These are phyloP conservation scores for Stephania cephalantha DNA, from an alignment of 164 flowering plant genomes.

Conservation along the genomic window DNA sequence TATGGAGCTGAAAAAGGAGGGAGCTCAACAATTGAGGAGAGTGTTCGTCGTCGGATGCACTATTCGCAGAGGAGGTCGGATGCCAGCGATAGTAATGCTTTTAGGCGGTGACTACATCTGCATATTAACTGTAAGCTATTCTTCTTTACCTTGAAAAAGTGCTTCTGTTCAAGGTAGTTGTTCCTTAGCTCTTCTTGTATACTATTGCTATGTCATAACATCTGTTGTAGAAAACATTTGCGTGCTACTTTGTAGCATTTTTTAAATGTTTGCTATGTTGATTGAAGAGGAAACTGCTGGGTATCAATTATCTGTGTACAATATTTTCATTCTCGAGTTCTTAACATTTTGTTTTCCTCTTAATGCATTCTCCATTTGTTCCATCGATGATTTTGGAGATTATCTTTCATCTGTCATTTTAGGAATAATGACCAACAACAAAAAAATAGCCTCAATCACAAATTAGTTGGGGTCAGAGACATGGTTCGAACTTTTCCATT, in stretches of 20 bases:
- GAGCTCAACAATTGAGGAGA: slow-evolving; percentile 80
- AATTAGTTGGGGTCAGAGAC: too few relatives aligned
- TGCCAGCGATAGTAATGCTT: slow-evolving; percentile 60
- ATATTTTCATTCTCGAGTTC: neutral
- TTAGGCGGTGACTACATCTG: slow-evolving; percentile 47
- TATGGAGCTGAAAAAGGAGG: slow-evolving; percentile 94
- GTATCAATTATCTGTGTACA: neutral
- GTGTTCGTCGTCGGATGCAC: slow-evolving; percentile 74
- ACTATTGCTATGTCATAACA: neutral
- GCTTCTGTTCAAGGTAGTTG: neutral
- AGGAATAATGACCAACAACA: neutral
- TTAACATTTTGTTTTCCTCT: neutral
- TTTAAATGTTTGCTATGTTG: neutral
- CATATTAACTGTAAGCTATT: neutral
- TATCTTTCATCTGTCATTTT: neutral
- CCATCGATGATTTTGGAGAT: neutral
- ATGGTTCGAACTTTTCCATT: too few relatives aligned
- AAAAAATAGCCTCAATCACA: too few relatives aligned
- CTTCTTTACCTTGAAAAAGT: too few relatives aligned
- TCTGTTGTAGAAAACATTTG: neutral
- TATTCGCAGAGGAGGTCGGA: slow-evolving; percentile 57
- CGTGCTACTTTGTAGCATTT: neutral
- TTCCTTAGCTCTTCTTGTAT: neutral
- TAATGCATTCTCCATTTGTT: neutral
- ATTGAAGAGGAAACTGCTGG: neutral